Evolutionary conservation across 345 rosid species (phyloP), one percentile per base, ranked within the genome.

Genomic region (Populus simonii): DNA sequence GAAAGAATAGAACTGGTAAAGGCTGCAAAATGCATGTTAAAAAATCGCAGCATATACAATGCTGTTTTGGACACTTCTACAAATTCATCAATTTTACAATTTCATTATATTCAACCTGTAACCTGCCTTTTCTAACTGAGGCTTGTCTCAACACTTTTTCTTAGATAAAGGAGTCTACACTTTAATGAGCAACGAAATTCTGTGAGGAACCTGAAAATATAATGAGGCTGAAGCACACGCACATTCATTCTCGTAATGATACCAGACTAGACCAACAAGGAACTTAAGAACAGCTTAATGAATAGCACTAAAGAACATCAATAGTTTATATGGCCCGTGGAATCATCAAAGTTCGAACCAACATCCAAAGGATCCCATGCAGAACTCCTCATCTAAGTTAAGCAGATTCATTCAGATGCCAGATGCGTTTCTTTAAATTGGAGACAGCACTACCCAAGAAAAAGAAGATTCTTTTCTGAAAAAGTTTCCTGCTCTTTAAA

Each of bases 1-100:
- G 53, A 38, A 82, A 74, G 51, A 77, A 43, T 3, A 62, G n/a
- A 69, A 73, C 23, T 68, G 49, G 16, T 33, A 76, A 67, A 8
- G 29, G 23, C 67, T 33, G 12, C 11, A 41, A 73, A 75, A 61
- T 23, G 36, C 23, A 76, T 16, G 25, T 38, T 35, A 36, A 68
- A 35, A 39, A 62, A 73, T 39, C 27, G 0, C 63, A 74, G 29
- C 70, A 74, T 20, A 62, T 38, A 10, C 10, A 5, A 17, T 35
- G 31, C 66, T 33, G 47, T 31, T 22, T 43, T 7, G 43, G 35
- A 72, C 12, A n/a, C 51, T 16, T 22, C 9, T 55, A 18, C 11
- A 18, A 6, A 8, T 55, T 7, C 61, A 55, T n/a, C 29, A 59
- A n/a, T 53, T 53, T 18, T 53, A 18, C 59, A 53, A 18, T 59